These are phyloP conservation scores for Leccinum pellstonianum DNA, from an alignment of 768 basidiomycete species.

Conservation along the genomic window DNA sequence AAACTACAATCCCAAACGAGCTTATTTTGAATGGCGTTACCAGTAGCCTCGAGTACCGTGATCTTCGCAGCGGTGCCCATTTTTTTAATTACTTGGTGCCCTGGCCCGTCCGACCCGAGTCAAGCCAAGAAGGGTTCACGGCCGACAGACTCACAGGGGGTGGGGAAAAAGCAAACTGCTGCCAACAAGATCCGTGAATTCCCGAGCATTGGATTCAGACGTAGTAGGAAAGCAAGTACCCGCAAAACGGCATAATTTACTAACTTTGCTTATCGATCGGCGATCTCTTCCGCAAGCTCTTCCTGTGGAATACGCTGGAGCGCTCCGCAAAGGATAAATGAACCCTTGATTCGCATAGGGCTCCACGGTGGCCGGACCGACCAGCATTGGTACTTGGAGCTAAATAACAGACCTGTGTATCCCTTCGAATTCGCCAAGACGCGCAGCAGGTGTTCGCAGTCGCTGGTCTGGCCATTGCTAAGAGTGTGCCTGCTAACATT, in stretches of 20 bases:
- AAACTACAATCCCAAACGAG: constrained; percentile 3
- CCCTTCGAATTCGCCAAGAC: neutral
- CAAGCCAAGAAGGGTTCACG: too few species aligned
- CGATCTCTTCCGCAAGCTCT: neutral
- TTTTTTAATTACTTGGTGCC: too few species aligned
- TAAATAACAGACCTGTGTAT: neutral
- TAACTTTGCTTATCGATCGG: neutral
- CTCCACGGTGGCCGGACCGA: neutral
- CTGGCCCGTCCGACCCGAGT: too few species aligned
- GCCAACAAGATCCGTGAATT: neutral
- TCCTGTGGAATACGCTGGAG: neutral
- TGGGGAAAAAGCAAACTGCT: neutral
- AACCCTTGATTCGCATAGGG: neutral
- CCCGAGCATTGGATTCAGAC: neutral
- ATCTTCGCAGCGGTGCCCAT: too few species aligned
- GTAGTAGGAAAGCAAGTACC: neutral
- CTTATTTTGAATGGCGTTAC: neutral
- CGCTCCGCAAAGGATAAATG: neutral
- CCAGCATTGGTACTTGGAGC: neutral
- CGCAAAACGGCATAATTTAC: neutral
- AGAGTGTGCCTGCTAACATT: neutral
- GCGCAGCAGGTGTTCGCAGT: neutral
- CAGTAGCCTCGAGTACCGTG: too few species aligned
- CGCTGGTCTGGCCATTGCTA: neutral
- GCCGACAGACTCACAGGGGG: too few species aligned